Percentiles rank a stretch among this genome's conserved stretches.
phyloP scores from a whole-genome alignment of 495 filamentous ascomycete genomes.

The Margaritispora aquatica region DNA sequence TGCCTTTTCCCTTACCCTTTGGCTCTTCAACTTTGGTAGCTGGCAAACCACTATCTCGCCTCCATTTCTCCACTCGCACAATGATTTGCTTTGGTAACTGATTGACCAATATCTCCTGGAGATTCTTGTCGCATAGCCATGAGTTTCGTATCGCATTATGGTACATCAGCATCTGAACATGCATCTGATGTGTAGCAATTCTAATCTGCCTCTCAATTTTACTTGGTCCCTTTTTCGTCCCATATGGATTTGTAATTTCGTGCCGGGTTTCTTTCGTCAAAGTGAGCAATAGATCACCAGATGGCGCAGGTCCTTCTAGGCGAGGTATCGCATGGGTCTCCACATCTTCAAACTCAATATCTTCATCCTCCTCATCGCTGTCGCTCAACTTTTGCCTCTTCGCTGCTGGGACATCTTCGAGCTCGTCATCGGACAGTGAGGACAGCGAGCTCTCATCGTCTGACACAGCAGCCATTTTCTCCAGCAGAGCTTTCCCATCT shows the following conservation, averaged over 20 bases:
- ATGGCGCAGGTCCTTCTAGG: conserved; percentile 25
- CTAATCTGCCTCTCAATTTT: conserved; percentile 78
- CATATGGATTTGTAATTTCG: conserved; percentile 48
- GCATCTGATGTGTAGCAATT: conserved; percentile 72
- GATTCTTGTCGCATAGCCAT: conserved; percentile 74
- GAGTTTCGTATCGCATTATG: conserved; percentile 83
- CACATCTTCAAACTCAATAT: conserved; percentile 87
- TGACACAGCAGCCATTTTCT: conserved; percentile 45
- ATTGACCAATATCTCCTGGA: conserved; percentile 70
- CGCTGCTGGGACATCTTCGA: conserved; percentile 36
- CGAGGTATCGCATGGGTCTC: conserved; percentile 25
- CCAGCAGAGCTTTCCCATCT: conserved; percentile 40
- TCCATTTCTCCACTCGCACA: conserved; percentile 73
- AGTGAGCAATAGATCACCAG: conserved; percentile 69
- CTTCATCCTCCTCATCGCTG: conserved; percentile 61
- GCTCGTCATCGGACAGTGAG: conserved; percentile 62
- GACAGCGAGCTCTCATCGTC: conserved; percentile 48
- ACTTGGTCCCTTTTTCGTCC: conserved; percentile 77
- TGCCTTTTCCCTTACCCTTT: conserved; percentile 30
- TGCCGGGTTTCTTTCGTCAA: conserved; percentile 52
- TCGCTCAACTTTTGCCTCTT: conserved; percentile 31
- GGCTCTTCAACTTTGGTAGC: conserved; percentile 25
- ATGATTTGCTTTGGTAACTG: conserved; percentile 59
- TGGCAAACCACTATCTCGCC: conserved; percentile 54
- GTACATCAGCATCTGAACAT: conserved; percentile 83